Conservation (phyloP, 139 green algal genomes). For the Chlamydomonas sphaeroides region DNA sequence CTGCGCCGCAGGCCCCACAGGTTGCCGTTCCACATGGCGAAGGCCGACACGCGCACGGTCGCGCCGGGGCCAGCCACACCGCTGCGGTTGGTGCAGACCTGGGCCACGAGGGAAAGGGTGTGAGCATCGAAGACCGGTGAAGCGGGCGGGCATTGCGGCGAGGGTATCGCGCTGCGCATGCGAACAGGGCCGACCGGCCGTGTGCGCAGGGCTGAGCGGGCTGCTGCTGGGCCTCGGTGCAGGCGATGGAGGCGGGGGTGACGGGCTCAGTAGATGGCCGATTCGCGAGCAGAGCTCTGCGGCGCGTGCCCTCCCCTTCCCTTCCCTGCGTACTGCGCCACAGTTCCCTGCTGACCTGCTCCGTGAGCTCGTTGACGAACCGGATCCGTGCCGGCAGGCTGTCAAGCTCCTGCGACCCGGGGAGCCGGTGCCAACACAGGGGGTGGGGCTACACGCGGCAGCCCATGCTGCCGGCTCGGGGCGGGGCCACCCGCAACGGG, state of each 20-base stretch:
- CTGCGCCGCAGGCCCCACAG: constrained; percentile 26
- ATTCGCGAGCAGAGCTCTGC: background rate
- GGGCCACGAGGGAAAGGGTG: too few species aligned
- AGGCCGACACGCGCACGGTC: background rate
- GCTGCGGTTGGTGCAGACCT: constrained; percentile 17
- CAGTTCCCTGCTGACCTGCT: background rate
- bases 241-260: too few species aligned
- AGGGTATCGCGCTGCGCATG: too few species aligned
- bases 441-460: background rate
- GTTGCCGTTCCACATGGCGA: constrained; percentile 15
- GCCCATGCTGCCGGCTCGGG: too few species aligned
- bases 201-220: too few species aligned
- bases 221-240: too few species aligned
- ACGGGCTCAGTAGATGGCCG: background rate
- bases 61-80: background rate
- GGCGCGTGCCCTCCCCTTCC: too few species aligned
- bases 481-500: too few species aligned
- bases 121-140: too few species aligned
- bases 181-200: background rate
- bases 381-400: background rate
- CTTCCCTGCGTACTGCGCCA: too few species aligned
- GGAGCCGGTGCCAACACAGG: background rate
- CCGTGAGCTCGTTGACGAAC: background rate
- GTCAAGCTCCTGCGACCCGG: background rate
- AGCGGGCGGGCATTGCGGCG: too few species aligned